Conservation (phyloP, 441 rosid genomes). For the Populus hybrid region DNA sequence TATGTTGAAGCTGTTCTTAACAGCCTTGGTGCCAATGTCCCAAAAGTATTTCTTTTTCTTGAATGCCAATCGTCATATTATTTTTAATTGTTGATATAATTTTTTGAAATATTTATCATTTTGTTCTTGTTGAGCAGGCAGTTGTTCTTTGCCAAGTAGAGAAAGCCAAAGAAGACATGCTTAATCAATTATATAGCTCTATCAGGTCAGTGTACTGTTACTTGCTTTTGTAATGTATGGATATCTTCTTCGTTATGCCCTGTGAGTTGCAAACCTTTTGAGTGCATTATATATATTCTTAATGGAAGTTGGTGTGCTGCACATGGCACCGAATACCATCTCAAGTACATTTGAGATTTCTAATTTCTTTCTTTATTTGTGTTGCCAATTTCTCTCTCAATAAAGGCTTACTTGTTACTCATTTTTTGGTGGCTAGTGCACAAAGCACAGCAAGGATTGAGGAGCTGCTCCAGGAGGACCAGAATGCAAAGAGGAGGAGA, state of each 20-base stretch:
- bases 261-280: not conserved
- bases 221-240: not conserved
- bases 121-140: slow-evolving; percentile 61
- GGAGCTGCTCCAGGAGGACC: slow-evolving; percentile 87
- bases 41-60: slow-evolving; percentile 56
- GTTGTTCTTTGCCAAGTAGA: slow-evolving; percentile 99
- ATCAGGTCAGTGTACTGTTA: slow-evolving; percentile 52
- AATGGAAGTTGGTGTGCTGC: not conserved
- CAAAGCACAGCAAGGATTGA: slow-evolving; percentile 79
- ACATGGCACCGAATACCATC: not conserved
- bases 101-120: slow-evolving; percentile 14
- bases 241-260: not conserved
- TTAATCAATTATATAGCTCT: slow-evolving; percentile 92
- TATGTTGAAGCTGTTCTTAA: slow-evolving; percentile 99
- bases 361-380: not conserved
- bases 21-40: slow-evolving; percentile 99
- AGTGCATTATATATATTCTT: not conserved
- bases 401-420: slow-evolving; percentile 7
- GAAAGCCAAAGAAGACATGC: slow-evolving; percentile 98
- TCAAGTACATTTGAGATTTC: not conserved
- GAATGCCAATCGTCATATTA: slow-evolving; percentile 4
- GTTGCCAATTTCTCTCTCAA: not conserved
- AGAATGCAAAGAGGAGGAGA: slow-evolving; percentile 72
- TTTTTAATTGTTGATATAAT: not conserved
- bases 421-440: slow-evolving; percentile 40